Base-by-base conservation (phyloP, 768 basidiomycete genomes). In the Lactarius akahatsu region DNA sequence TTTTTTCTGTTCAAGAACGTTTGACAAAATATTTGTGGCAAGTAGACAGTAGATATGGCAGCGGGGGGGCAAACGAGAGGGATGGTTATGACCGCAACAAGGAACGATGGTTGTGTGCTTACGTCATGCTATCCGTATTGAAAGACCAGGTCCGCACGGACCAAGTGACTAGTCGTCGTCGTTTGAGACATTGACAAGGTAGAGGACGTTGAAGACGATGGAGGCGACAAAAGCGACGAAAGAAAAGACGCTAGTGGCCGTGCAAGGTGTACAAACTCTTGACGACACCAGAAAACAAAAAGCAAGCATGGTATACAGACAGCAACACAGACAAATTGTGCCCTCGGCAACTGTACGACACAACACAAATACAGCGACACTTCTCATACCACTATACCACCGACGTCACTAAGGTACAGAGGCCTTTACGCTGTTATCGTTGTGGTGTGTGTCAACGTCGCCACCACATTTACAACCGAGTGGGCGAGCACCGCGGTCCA, bases 271-370 rank as follows among this genome's bases (percentile, higher is more conserved):
- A 82, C 88, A 89, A 89, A 89, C 85, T 80, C 78, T 83, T 76
- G 79, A 87, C 82, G 86, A 87, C 86, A 86, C 78, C 80, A 81
- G 85, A 87, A 88, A 87, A 89, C 87, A 90, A 86, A 80, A 76
- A 70, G 69, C 73, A 71, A 66, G 66, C 66, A 73, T 73, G 74
- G 76, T 74, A 76, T 67, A 71, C 71, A 74, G 73, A 76, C 70
- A 75, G 68, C 68, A 69, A 69, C 74, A 76, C 73, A 73, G 66
- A 73, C 76, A 76, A 75, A 76, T 73, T 73, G 59, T 59, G 66
- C 64, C 67, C 63, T 62, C 61, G 70, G 57, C 62, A 67, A 63
- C 62, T 23, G 23, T 26, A 52, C 26, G 11, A 26, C 50, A 28
- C 23, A 13, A 52, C 47, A 50, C 26, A 26, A 50, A 50, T 50